Evolutionary conservation across 2,329 filamentous ascomycete genomes (phyloP), one percentile per base, ranked within the genome.

Genomic region (Gnomoniopsis sp.): DNA sequence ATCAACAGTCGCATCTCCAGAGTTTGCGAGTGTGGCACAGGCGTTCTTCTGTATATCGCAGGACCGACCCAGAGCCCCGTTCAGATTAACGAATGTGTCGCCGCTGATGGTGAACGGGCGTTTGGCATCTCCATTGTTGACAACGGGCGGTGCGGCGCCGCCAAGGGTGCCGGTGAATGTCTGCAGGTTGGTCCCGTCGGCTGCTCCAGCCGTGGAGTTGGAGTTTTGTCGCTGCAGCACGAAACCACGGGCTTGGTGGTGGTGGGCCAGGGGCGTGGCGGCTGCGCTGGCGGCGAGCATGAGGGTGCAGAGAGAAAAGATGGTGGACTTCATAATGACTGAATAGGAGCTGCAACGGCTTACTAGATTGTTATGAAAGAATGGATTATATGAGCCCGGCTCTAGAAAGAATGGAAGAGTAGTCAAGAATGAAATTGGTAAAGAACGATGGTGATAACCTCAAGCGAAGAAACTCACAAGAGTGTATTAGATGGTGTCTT

Each of bases 31-130:
- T 7, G 17, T 7, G 8, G 53, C 53, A 34, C 53, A 56, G 11
- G 53, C 53, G n/a, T 56, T 56, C 53, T 56, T 56, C 46, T 56
- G 53, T 19, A 50, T 49, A 22, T 46, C 14, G 22, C 53, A 56
- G 6, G 53, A 56, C 19, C 53, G 53, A 23, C 43, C 53, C 21
- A 56, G 53, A 38, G 53, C 53, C 15, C 33, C 53, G n/a, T 17
- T 46, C 7, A 48, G 33, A 15, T 43, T 34, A 23, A 41, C 30
- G 36, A 56, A 56, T 6, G 53, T 56, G 44, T 49, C 46, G 22
- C 53, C 53, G 23, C 49, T 26, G 34, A 49, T 48, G 46, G 3
- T 22, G 46, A 56, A 56, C 2, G 53, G 17, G 14, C 53, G 48
- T 30, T 56, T 34, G 22, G 34, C 53, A 38, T 48, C 46, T 1